phyloP scores from a whole-genome alignment of 805 yeast species.

The Blastobotrys peoriensis region DNA sequence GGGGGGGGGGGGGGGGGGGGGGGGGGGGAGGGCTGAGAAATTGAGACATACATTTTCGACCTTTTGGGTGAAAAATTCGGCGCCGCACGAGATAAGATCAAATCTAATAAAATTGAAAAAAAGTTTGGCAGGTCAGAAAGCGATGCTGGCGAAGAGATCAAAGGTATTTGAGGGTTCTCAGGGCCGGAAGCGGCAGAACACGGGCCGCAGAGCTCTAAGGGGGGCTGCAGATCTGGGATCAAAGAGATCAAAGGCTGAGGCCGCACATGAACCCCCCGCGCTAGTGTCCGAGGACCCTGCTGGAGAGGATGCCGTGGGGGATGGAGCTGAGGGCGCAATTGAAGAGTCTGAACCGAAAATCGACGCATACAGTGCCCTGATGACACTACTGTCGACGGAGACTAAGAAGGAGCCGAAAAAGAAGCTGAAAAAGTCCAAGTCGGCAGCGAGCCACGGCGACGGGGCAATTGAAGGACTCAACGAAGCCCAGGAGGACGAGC shows the following conservation, averaged over 20 bases:
- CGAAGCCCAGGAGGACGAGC: constrained; percentile 15
- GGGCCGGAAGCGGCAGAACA: constrained; percentile 7
- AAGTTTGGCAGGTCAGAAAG: neutral
- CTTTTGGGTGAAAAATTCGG: no score
- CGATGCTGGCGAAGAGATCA: neutral
- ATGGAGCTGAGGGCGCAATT: constrained; percentile 11
- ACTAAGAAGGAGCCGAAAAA: constrained; percentile 21
- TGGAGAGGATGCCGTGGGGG: constrained; percentile 5
- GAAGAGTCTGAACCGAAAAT: constrained; percentile 25
- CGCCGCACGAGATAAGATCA: neutral
- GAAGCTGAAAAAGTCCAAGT: constrained; percentile 7
- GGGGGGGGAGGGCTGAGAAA: neutral
- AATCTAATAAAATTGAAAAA: neutral
- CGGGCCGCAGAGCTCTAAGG: constrained; percentile 11
- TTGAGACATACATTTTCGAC: no score
- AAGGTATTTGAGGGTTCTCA: neutral
- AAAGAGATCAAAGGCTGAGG: constrained; percentile 1
- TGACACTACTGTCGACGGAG: constrained; percentile 46
- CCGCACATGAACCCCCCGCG: constrained; percentile 2
- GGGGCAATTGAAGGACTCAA: constrained; percentile 23
- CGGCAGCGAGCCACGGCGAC: constrained; percentile 7
- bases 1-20: neutral
- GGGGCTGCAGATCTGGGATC: constrained; percentile 3
- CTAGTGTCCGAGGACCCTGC: neutral
- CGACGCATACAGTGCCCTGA: constrained; percentile 53